Evolutionary conservation across 352 stramenopile species (phyloP).

Genomic region (Pythium apleroticum): DNA sequence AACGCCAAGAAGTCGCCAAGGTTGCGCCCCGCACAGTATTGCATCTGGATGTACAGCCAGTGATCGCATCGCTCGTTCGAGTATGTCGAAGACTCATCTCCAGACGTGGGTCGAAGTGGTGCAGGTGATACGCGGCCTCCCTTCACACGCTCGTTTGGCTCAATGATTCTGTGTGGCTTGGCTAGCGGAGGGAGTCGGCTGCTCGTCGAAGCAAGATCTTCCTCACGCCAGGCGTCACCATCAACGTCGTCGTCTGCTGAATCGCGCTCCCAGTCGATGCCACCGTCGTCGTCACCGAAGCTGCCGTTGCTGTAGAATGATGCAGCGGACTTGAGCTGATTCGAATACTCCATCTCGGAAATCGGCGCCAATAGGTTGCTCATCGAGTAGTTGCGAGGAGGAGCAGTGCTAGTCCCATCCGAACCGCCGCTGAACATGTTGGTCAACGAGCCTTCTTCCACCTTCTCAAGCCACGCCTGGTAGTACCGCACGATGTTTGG

Average conservation of each 20-base stretch:
- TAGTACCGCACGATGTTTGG: constrained; percentile 94
- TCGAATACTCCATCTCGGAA: constrained; percentile 62
- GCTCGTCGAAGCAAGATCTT: constrained; percentile 16
- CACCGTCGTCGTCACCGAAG: constrained; percentile 52
- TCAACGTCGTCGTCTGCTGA: constrained; percentile 39
- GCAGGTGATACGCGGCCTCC: too few species aligned
- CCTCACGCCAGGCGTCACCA: constrained; percentile 23
- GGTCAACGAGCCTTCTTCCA: constrained; percentile 47
- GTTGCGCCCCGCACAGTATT: constrained; percentile 86
- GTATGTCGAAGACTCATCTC: constrained; percentile 52
- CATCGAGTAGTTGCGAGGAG: constrained; percentile 60
- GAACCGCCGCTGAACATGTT: constrained; percentile 1
- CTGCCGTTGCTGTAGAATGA: constrained; percentile 52
- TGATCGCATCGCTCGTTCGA: constrained; percentile 72
- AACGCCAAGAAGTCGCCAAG: constrained; percentile 83
- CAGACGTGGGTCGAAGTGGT: constrained; percentile 10
- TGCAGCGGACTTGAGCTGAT: constrained; percentile 42
- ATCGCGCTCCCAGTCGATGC: constrained; percentile 80
- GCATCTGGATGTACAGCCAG: constrained; percentile 93
- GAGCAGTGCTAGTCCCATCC: constrained; percentile 26
- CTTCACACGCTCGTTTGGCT: constrained; percentile 20
- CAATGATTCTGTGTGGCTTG: constrained; percentile 11
- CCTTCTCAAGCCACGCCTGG: constrained; percentile 88
- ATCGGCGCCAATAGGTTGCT: constrained; percentile 75
- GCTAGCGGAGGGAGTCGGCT: neutral